Evolutionary conservation across 352 stramenopile genomes (phyloP).

Genomic region (Pythium chondricola): DNA sequence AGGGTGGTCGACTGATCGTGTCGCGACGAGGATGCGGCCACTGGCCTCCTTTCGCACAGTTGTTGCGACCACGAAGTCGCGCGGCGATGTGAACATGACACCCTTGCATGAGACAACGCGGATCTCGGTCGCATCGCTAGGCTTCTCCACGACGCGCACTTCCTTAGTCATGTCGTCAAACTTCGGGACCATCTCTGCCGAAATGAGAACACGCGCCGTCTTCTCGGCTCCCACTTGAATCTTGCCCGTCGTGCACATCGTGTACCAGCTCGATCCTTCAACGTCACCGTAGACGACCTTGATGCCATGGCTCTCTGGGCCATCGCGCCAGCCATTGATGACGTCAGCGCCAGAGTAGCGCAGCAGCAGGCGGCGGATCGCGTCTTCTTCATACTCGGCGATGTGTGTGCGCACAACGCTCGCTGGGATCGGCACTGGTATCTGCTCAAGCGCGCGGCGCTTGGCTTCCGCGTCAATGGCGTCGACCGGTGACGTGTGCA

Average conservation of each 20-base stretch:
- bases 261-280: constrained; percentile 55
- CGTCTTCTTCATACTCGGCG: constrained; percentile 49
- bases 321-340: constrained; percentile 54
- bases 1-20: constrained; percentile 57
- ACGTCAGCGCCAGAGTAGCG: constrained; percentile 58
- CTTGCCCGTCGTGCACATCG: constrained; percentile 62
- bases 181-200: constrained; percentile 55
- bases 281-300: constrained; percentile 69
- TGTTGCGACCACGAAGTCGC: constrained; percentile 68
- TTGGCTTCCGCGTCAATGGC: constrained; percentile 34
- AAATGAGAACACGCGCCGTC: constrained; percentile 41
- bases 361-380: constrained; percentile 40
- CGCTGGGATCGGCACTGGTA: constrained; percentile 48
- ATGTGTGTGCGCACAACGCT: constrained; percentile 39
- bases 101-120: constrained; percentile 53
- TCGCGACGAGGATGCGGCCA: constrained; percentile 62
- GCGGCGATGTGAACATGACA: constrained; percentile 70
- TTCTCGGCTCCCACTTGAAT: constrained; percentile 49
- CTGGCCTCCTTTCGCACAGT: constrained; percentile 39
- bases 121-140: constrained; percentile 57
- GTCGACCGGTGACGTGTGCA: constrained; percentile 20
- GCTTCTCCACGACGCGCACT: constrained; percentile 49
- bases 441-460: constrained; percentile 24
- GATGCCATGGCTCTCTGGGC: constrained; percentile 60
- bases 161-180: constrained; percentile 82